Conservation (phyloP, 2,329 filamentous ascomycete genomes). For the Diaporthe batatas region DNA sequence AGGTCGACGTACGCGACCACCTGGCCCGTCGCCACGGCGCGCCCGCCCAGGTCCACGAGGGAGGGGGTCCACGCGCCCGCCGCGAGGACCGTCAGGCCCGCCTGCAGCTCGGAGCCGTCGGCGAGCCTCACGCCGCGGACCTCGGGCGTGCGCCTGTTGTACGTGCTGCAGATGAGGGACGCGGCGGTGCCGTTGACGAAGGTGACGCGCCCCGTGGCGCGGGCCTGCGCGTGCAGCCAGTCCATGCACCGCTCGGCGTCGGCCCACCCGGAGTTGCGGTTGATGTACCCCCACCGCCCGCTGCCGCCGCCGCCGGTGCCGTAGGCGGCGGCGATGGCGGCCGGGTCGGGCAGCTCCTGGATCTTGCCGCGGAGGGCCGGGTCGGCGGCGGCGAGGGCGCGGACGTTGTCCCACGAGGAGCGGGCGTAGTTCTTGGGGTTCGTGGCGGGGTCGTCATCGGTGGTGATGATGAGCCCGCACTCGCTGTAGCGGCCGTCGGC, state of each 20-base stretch:
- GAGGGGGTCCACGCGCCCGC: slow-evolving; percentile 89
- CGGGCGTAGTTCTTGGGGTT: slow-evolving; percentile 70
- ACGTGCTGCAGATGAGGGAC: slow-evolving; percentile 55
- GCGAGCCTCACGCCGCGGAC: slow-evolving; percentile 67
- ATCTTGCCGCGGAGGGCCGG: slow-evolving; percentile 56
- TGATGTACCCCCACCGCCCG: slow-evolving; percentile 80
- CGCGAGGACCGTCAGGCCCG: slow-evolving; percentile 82
- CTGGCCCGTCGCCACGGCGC: slow-evolving; percentile 86
- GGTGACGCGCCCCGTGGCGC: slow-evolving; percentile 66
- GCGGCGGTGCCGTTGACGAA: slow-evolving; percentile 67
- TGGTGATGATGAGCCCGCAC: slow-evolving; percentile 75
- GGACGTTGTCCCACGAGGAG: slow-evolving; percentile 73
- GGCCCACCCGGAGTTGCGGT: slow-evolving; percentile 83
- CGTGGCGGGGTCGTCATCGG: slow-evolving; percentile 56
- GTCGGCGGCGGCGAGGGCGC: slow-evolving; percentile 57
- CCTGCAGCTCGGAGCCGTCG: slow-evolving; percentile 53
- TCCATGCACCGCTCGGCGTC: slow-evolving; percentile 79
- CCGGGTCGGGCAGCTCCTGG: slow-evolving; percentile 58
- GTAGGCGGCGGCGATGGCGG: slow-evolving; percentile 60
- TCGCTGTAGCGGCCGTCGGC: slow-evolving; percentile 78
- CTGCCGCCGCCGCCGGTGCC: slow-evolving; percentile 64
- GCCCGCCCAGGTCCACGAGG: slow-evolving; percentile 82
- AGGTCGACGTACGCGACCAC: slow-evolving; percentile 83
- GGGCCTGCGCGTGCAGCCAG: slow-evolving; percentile 69
- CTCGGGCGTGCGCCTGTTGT: slow-evolving; percentile 46